A percentile compares a stretch with the other conserved stretches of the same genome.
phyloP scores from a whole-genome alignment of 108 stramenopile genomes.

The Nitzschia palea region DNA sequence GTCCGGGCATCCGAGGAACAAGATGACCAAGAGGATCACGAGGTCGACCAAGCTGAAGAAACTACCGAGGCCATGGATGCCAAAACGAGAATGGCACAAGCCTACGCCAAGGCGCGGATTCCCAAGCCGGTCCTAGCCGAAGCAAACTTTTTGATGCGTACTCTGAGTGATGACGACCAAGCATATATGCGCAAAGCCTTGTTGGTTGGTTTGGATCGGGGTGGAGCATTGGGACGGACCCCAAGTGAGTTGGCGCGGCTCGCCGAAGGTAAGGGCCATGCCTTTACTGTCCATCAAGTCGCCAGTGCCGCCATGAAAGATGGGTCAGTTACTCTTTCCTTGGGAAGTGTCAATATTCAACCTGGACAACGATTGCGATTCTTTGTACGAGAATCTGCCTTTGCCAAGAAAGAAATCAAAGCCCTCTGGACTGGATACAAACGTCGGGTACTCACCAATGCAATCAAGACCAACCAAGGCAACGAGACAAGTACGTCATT shows the following conservation, averaged over 20 bases:
- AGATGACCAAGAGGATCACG: slow-evolving; percentile 42
- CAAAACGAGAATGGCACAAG: slow-evolving; percentile 42
- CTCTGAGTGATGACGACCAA: slow-evolving; percentile 81
- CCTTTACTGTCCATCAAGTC: slow-evolving; percentile 75
- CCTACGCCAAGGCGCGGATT: slow-evolving; percentile 76
- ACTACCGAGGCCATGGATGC: slow-evolving; percentile 20
- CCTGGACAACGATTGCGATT: slow-evolving; percentile 77
- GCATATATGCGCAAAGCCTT: slow-evolving; percentile 80
- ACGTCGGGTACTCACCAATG: slow-evolving; percentile 48
- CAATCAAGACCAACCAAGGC: slow-evolving; percentile 19
- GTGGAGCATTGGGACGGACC: slow-evolving; percentile 37
- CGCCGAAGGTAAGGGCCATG: slow-evolving; percentile 73
- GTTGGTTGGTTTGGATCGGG: slow-evolving; percentile 70
- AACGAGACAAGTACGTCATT: slow-evolving; percentile 1
- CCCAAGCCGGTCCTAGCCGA: slow-evolving; percentile 85
- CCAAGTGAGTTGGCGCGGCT: slow-evolving; percentile 66
- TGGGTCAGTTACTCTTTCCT: slow-evolving; percentile 76
- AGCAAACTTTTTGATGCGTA: slow-evolving; percentile 81
- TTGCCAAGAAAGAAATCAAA: slow-evolving; percentile 86
- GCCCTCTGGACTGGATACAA: slow-evolving; percentile 89
- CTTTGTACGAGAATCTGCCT: slow-evolving; percentile 80
- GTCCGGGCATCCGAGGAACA: slow-evolving; percentile 31
- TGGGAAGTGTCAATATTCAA: slow-evolving; percentile 75
- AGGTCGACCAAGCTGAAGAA: slow-evolving; percentile 32
- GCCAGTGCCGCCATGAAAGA: slow-evolving; percentile 87